Conservation (phyloP, 2,329 filamentous ascomycete species). For the Knufia petricola region DNA sequence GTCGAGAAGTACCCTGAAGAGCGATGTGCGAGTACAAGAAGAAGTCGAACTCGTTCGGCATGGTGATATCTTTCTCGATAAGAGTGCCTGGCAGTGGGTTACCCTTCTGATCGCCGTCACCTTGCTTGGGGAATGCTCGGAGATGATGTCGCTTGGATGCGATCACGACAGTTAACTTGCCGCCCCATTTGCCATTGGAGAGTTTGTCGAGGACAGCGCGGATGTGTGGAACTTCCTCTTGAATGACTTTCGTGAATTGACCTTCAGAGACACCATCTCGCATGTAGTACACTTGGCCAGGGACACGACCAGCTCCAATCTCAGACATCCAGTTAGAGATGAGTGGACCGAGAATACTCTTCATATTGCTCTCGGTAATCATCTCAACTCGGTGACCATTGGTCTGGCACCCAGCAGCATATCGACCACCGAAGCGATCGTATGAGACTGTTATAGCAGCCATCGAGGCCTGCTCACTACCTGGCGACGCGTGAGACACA, state of each 20-base stretch:
- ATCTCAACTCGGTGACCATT: slow-evolving; percentile 79
- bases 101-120: slow-evolving; percentile 59
- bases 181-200: slow-evolving; percentile 30
- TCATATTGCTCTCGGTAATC: slow-evolving; percentile 57
- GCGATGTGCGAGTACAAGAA: slow-evolving; percentile 63
- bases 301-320: slow-evolving; percentile 45
- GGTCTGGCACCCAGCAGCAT: slow-evolving; percentile 67
- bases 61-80: slow-evolving; percentile 81
- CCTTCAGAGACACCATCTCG: slow-evolving; percentile 87
- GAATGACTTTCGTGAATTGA: slow-evolving; percentile 69
- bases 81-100: slow-evolving; percentile 82
- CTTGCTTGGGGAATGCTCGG: slow-evolving; percentile 69
- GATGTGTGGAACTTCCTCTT: slow-evolving; percentile 66
- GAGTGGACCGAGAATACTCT: slow-evolving; percentile 55
- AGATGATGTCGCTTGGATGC: slow-evolving; percentile 92
- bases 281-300: slow-evolving; percentile 77
- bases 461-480: slow-evolving; percentile 57
- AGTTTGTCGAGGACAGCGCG: slow-evolving; percentile 37
- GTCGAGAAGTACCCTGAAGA: slow-evolving; percentile 87
- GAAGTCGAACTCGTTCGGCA: slow-evolving; percentile 85
- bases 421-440: slow-evolving; percentile 62
- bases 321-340: slow-evolving; percentile 54
- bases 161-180: slow-evolving; percentile 75
- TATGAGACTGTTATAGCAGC: slow-evolving; percentile 79
- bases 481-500: slow-evolving; percentile 73